These are phyloP conservation scores for Alternaria triticina DNA, from an alignment of 2,329 filamentous ascomycete genomes.

Conservation along the genomic window DNA sequence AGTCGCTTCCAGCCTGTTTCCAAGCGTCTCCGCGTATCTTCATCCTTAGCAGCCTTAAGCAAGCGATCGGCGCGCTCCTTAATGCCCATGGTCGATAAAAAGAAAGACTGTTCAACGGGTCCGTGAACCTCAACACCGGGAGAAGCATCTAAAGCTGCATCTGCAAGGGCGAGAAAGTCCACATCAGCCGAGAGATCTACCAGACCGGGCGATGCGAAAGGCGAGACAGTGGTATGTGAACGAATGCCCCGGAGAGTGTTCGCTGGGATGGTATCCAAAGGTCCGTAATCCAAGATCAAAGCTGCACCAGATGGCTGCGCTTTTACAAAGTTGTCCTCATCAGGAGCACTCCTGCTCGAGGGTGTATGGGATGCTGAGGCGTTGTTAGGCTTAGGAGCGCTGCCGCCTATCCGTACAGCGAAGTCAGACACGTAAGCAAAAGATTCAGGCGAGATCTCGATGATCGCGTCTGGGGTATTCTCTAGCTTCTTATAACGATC, in stretches of 20 bases:
- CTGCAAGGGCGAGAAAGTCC: conserved; percentile 86
- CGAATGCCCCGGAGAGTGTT: conserved; percentile 92
- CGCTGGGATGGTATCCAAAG: conserved; percentile 75
- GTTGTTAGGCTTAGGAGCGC: conserved; percentile 28
- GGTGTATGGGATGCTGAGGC: conserved; percentile 51
- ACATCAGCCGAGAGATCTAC: conserved; percentile 93
- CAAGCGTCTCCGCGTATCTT: conserved; percentile 57
- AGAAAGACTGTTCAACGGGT: conserved; percentile 83
- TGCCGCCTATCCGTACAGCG: conserved; percentile 80
- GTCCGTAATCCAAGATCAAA: conserved; percentile 95
- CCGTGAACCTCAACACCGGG: conserved; percentile 89
- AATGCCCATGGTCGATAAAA: conserved; percentile 83
- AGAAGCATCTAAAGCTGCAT: conserved; percentile 77
- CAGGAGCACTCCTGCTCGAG: conserved; percentile 17
- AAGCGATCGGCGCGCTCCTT: conserved; percentile 49
- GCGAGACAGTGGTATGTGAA: conserved; percentile 75
- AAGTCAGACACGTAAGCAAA: conserved; percentile 81
- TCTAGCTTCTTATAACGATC: conserved; percentile 79
- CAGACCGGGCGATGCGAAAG: conserved; percentile 78
- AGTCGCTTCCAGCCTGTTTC: conserved; percentile 80
- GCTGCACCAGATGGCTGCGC: conserved; percentile 77
- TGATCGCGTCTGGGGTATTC: conserved; percentile 69
- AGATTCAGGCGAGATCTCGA: conserved; percentile 91
- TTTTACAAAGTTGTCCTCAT: conserved; percentile 56
- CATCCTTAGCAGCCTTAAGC: conserved; percentile 46